Evolutionary conservation across 768 basidiomycete species (phyloP), one percentile per base, ranked within the genome.

Genomic region (Neoboletus magnificus): DNA sequence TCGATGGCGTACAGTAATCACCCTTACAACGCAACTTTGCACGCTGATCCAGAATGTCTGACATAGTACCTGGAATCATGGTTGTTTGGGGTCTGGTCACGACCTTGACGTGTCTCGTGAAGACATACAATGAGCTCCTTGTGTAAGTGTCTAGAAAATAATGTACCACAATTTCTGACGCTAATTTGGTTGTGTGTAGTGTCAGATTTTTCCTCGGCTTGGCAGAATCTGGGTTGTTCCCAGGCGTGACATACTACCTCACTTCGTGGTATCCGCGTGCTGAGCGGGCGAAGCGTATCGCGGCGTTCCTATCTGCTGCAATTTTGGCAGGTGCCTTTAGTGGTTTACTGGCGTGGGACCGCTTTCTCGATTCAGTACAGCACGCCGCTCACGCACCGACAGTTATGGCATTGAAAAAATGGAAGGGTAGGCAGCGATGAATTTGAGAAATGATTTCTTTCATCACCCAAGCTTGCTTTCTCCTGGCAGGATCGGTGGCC

Each of bases 291-390:
- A 70, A 70, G 56, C 79, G 85, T 36, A 73, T 82, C 35, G 82
- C 84, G 1, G 66, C 85, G 16, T 85, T 87, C 73, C 77, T 80
- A 66, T 78, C 79, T 16, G 80, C 81, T 46, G 81, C 83, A 16
- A 83, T 81, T 2, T 56, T 80, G 44, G 78, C 81, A 25, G 83
- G 76, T 36, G 68, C 71, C 52, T 81, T 72, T 60, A 75, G 79
- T 46, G 81, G 82, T 32, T 54, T 82, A 42, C 68, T 66, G 18
- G 81, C 82, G 54, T 82, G 62, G 63, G 79, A 43, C 2, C 25
- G 1, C n/a, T 43, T 41, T 40, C 37, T 50, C 35, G 18, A 10
- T 36, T 25, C 8, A 10, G 4, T 35, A n/a, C 20, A 11, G 15
- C 29, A 35, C 15, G 10, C 10, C 22, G 32, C 49, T 62, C 5